Evolutionary conservation across 2,329 filamentous ascomycete species (phyloP).

Genomic region (Calonectria pteridis): DNA sequence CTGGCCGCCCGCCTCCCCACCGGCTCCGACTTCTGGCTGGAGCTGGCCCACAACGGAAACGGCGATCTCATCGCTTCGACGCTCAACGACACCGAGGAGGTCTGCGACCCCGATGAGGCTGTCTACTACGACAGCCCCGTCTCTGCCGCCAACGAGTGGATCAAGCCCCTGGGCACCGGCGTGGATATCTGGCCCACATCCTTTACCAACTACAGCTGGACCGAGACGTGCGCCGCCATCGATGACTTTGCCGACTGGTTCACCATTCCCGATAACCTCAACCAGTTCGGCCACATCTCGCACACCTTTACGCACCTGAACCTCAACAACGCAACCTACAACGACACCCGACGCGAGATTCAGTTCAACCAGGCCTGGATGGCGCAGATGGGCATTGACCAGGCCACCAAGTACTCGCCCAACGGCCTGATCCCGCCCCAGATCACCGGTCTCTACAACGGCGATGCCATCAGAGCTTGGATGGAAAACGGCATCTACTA

Average conservation of each 20-base stretch:
- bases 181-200: constrained; percentile 24
- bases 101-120: constrained; percentile 25
- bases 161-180: constrained; percentile 1
- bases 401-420: constrained; percentile 28
- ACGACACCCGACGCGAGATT: constrained; percentile 32
- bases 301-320: constrained; percentile 35
- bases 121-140: constrained; percentile 19
- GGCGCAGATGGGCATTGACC: constrained; percentile 34
- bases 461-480: constrained; percentile 34
- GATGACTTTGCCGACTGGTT: constrained; percentile 36
- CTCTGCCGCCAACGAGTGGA: constrained; percentile 27
- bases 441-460: constrained; percentile 36
- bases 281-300: constrained; percentile 34
- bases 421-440: constrained; percentile 32
- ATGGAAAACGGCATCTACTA: constrained; percentile 29
- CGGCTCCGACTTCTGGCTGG: constrained; percentile 30
- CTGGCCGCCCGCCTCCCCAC: constrained; percentile 30
- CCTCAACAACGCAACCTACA: constrained; percentile 36
- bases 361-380: constrained; percentile 37
- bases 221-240: constrained; percentile 27
- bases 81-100: background rate
- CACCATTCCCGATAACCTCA: constrained; percentile 27
- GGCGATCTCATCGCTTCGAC: constrained; percentile 29
- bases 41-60: constrained; percentile 37
- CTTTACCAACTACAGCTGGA: constrained; percentile 27